Evolutionary conservation across 164 flowering plant genomes (phyloP).

Genomic region (Saururus chinensis): DNA sequence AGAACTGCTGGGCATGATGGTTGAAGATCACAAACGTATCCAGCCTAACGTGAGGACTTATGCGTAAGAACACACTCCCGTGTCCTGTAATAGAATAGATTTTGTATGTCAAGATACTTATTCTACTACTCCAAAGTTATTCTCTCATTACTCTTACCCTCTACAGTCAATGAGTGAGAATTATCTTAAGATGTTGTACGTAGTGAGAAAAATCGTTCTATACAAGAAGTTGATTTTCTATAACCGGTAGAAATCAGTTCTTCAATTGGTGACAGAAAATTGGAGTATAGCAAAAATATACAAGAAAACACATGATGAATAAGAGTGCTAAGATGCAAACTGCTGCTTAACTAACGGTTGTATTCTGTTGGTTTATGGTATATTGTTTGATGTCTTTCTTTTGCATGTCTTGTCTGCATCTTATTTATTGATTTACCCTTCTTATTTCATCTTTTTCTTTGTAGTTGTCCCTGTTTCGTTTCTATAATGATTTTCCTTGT

Average conservation of each 20-base stretch:
- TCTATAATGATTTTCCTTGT: neutral
- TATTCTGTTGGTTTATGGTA: too few species aligned
- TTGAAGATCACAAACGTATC: conserved; percentile 82
- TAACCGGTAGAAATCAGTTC: too few species aligned
- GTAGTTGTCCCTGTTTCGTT: neutral
- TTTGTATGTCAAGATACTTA: neutral
- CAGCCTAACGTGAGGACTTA: conserved; percentile 90
- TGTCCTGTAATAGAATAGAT: neutral
- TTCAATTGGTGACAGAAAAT: too few species aligned
- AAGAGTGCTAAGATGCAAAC: too few species aligned
- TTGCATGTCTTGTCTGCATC: too few species aligned
- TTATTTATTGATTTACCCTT: too few species aligned
- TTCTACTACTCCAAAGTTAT: neutral
- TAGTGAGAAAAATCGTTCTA: neutral
- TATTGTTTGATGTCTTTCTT: too few species aligned
- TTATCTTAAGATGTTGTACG: neutral
- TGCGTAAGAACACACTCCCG: conserved; percentile 43
- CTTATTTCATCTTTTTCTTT: too few species aligned
- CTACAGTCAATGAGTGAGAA: neutral
- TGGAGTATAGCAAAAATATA: too few species aligned
- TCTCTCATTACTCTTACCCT: neutral
- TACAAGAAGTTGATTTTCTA: too few species aligned
- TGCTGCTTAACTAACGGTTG: too few species aligned
- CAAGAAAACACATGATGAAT: too few species aligned
- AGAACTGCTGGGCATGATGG: conserved; percentile 98